Evolutionary conservation across 2,329 filamentous ascomycete species (phyloP).

Genomic region (Sphaerulina populicola): DNA sequence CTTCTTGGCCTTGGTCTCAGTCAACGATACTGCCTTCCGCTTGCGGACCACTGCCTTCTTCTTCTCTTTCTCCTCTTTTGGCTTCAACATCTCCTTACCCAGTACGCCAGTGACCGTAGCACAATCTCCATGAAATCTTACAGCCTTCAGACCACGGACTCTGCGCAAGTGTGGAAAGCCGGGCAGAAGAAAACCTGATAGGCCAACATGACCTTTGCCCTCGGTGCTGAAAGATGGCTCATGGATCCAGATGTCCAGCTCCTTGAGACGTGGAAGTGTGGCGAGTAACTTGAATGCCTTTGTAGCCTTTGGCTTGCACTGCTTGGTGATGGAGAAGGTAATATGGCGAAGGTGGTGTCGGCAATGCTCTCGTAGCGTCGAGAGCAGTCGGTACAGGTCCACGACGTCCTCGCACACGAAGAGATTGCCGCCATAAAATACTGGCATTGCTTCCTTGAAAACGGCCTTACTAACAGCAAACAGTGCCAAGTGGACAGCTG

Average conservation of each 20-base stretch:
- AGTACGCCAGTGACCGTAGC: not conserved
- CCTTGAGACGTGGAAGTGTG: constrained; percentile 1
- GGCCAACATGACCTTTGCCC: not conserved
- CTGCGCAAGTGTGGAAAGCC: constrained; percentile 5
- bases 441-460: constrained; percentile 12
- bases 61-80: constrained; percentile 5
- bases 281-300: constrained; percentile 7
- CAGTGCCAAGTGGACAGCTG: constrained; percentile 7
- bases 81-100: not conserved
- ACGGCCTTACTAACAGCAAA: constrained; percentile 16
- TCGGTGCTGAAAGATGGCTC: constrained; percentile 2
- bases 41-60: not conserved
- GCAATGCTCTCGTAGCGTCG: not conserved
- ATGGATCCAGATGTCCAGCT: constrained; percentile 11
- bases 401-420: not conserved
- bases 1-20: not conserved
- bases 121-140: constrained; percentile 11
- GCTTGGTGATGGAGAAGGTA: not conserved
- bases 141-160: constrained; percentile 5
- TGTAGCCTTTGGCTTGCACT: not conserved
- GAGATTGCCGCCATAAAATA: constrained; percentile 13
- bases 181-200: constrained; percentile 1
- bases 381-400: not conserved
- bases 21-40: not conserved
- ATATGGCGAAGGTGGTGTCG: not conserved